Conservation (phyloP, 495 filamentous ascomycete genomes). For the Bombardia bombarda region DNA sequence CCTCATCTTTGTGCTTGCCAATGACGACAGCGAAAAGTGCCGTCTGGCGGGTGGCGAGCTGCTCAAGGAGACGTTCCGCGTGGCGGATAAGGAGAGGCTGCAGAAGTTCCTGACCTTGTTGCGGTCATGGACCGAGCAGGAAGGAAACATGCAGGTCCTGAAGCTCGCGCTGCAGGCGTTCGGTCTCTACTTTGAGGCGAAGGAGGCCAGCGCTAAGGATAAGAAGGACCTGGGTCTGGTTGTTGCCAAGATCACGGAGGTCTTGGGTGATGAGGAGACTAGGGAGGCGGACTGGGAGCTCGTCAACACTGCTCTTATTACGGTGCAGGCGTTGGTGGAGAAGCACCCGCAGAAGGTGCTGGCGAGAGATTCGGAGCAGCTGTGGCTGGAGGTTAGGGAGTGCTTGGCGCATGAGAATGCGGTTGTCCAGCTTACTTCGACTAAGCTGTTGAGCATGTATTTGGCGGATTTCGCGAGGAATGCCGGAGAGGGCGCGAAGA, state of each 20-base stretch:
- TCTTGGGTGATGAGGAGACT: constrained; percentile 41
- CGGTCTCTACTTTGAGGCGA: constrained; percentile 70
- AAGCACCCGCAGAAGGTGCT: constrained; percentile 55
- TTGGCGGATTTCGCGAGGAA: constrained; percentile 69
- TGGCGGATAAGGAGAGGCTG: constrained; percentile 40
- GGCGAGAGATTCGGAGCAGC: constrained; percentile 38
- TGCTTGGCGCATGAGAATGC: constrained; percentile 66
- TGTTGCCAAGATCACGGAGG: constrained; percentile 31
- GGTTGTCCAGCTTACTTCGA: constrained; percentile 68
- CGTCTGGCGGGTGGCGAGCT: constrained; percentile 74
- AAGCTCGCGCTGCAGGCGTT: constrained; percentile 73
- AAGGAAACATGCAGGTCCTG: constrained; percentile 57
- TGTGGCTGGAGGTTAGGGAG: constrained; percentile 61
- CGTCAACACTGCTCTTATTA: constrained; percentile 65
- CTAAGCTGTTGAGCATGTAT: constrained; percentile 65
- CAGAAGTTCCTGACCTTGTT: constrained; percentile 60
- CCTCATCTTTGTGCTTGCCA: constrained; percentile 73
- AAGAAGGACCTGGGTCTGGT: constrained; percentile 51
- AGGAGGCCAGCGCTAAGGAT: constrained; percentile 44
- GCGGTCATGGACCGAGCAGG: constrained; percentile 68
- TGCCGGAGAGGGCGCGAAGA: constrained; percentile 38
- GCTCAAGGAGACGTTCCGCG: constrained; percentile 64
- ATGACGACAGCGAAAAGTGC: constrained; percentile 82
- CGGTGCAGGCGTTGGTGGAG: constrained; percentile 59
- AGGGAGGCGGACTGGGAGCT: constrained; percentile 61